Evolutionary conservation across 305 asterid genomes (phyloP).

Genomic region (Fraxinus sp.): DNA sequence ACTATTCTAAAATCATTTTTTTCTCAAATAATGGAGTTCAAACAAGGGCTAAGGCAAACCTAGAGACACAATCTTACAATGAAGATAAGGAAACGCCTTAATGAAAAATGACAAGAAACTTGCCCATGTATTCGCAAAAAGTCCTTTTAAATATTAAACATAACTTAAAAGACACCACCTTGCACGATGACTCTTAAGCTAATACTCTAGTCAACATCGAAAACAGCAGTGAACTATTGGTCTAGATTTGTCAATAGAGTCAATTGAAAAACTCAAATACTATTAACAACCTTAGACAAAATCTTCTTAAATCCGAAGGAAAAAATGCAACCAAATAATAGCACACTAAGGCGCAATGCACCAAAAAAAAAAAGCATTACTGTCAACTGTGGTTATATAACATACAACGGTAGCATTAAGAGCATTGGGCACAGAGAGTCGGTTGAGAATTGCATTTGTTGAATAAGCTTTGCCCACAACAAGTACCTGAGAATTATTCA

Average conservation of each 20-base stretch:
- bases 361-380: neutral
- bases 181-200: neutral
- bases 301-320: neutral
- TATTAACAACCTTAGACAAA: neutral
- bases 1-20: too few species aligned
- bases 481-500: constrained; percentile 49
- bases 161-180: constrained; percentile 9
- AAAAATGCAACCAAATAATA: neutral
- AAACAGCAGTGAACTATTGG: neutral
- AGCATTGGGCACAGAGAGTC: constrained; percentile 74
- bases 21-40: too few species aligned
- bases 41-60: neutral
- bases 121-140: neutral
- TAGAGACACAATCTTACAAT: neutral
- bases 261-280: neutral
- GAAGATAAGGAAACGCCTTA: neutral
- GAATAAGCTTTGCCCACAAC: constrained; percentile 73
- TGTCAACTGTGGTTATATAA: neutral
- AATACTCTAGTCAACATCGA: neutral
- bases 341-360: neutral
- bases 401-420: constrained; percentile 59
- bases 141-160: constrained; percentile 7
- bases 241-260: neutral
- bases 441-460: constrained; percentile 76
- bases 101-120: neutral